These are phyloP conservation scores for Phytophthora pinifolia DNA, from an alignment of 352 stramenopile genomes.

Conservation along the genomic window DNA sequence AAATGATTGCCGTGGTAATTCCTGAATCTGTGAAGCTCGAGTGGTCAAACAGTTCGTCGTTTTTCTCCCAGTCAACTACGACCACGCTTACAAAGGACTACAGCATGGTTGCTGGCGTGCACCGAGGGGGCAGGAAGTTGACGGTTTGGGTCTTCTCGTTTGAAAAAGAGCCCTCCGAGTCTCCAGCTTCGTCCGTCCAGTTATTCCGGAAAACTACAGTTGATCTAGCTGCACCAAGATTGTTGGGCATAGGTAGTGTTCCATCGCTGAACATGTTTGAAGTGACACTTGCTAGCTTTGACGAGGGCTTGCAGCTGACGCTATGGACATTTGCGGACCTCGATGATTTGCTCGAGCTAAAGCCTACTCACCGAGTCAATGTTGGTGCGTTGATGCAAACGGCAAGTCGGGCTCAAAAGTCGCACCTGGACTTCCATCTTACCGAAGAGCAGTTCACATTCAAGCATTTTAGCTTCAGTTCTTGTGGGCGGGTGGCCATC, in stretches of 20 bases:
- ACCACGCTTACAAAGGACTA: constrained; percentile 52
- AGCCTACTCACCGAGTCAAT: constrained; percentile 41
- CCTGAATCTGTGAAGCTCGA: constrained; percentile 54
- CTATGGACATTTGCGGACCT: constrained; percentile 67
- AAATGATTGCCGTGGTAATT: constrained; percentile 38
- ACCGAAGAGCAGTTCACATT: constrained; percentile 41
- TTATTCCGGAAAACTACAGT: constrained; percentile 51
- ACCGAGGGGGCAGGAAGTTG: constrained; percentile 36
- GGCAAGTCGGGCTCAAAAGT: constrained; percentile 18
- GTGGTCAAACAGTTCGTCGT: constrained; percentile 46
- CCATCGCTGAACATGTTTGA: constrained; percentile 53
- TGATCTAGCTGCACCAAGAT: constrained; percentile 26
- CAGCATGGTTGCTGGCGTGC: constrained; percentile 56
- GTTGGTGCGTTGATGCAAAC: constrained; percentile 36
- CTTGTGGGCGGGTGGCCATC: constrained; percentile 55
- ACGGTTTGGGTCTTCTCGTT: constrained; percentile 66
- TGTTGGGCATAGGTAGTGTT: constrained; percentile 41
- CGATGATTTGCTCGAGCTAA: constrained; percentile 46
- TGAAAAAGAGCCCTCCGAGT: constrained; percentile 8
- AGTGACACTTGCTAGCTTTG: constrained; percentile 47
- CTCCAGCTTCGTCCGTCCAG: constrained; percentile 23
- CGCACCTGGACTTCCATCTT: constrained; percentile 43
- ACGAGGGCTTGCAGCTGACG: constrained; percentile 34
- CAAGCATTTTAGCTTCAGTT: constrained; percentile 53
- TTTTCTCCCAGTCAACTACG: constrained; percentile 30